Percentiles rank a stretch among this genome's conserved stretches.
phyloP scores from a whole-genome alignment of 495 filamentous ascomycete genomes.

The Hyaloscypha hepaticicola region DNA sequence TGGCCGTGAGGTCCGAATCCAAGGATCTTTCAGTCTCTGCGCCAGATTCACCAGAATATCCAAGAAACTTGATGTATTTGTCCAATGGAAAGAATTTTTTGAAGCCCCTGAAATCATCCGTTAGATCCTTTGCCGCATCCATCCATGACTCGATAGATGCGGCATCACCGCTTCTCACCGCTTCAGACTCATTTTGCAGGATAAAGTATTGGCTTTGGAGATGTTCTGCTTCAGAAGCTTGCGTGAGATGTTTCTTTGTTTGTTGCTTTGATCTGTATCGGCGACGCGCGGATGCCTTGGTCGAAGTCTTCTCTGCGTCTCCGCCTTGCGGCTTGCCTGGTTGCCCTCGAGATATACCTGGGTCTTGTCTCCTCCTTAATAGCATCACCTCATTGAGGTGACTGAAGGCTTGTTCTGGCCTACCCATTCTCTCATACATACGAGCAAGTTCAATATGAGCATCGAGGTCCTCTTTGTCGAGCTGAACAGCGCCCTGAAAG shows the following conservation, averaged over 20 bases:
- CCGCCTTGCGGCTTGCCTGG: not conserved
- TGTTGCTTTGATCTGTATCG: slow-evolving; percentile 38
- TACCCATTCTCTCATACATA: slow-evolving; percentile 70
- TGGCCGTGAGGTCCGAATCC: slow-evolving; percentile 63
- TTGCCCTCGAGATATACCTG: not conserved
- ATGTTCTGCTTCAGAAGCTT: slow-evolving; percentile 41
- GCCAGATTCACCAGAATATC: slow-evolving; percentile 47
- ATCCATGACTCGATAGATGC: slow-evolving; percentile 66
- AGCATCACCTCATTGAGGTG: slow-evolving; percentile 70
- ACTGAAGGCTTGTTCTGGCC: slow-evolving; percentile 69
- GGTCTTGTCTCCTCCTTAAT: slow-evolving; percentile 40
- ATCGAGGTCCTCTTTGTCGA: slow-evolving; percentile 65
- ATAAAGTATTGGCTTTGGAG: slow-evolving; percentile 57
- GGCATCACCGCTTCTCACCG: slow-evolving; percentile 49
- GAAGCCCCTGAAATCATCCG: slow-evolving; percentile 76
- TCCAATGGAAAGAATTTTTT: slow-evolving; percentile 76
- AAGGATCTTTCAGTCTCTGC: slow-evolving; percentile 46
- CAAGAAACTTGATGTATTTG: slow-evolving; percentile 66
- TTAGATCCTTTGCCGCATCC: slow-evolving; percentile 67
- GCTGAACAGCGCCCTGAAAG: slow-evolving; percentile 67
- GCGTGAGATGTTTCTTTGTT: not conserved
- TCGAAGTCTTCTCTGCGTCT: not conserved
- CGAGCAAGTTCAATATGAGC: slow-evolving; percentile 74
- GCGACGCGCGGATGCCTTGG: slow-evolving; percentile 13
- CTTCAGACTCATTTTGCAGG: slow-evolving; percentile 50